Percentiles rank a stretch among this genome's conserved stretches.
These are phyloP conservation scores for Yarrowia sp. DNA, from an alignment of 805 yeast species.

Conservation along the genomic window DNA sequence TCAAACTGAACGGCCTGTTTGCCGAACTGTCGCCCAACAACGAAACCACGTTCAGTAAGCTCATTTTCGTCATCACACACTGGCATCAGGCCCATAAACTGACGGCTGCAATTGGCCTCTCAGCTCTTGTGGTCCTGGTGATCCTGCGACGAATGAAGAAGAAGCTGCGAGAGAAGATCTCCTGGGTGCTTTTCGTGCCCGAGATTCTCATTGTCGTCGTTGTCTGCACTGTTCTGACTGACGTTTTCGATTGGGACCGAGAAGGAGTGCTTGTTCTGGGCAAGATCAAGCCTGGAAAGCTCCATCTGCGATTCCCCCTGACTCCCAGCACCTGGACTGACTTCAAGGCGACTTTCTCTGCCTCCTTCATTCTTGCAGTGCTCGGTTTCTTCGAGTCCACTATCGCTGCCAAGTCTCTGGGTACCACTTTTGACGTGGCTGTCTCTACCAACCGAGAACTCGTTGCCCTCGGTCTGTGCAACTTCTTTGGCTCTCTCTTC, in stretches of 20 bases:
- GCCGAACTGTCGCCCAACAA: slow-evolving; percentile 53
- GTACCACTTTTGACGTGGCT: slow-evolving; percentile 66
- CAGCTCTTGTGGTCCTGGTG: slow-evolving; percentile 58
- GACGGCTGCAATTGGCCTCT: slow-evolving; percentile 67
- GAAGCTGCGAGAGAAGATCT: slow-evolving; percentile 49
- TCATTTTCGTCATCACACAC: slow-evolving; percentile 62
- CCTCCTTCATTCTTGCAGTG: slow-evolving; percentile 79
- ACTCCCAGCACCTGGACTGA: slow-evolving; percentile 55
- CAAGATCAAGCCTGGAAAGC: slow-evolving; percentile 59
- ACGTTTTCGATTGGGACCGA: slow-evolving; percentile 48
- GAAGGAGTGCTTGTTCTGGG: slow-evolving; percentile 75
- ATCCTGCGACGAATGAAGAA: slow-evolving; percentile 55
- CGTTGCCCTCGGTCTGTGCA: slow-evolving; percentile 84
- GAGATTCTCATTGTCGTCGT: slow-evolving; percentile 83
- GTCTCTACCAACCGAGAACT: slow-evolving; percentile 87
- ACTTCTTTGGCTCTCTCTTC: slow-evolving; percentile 63
- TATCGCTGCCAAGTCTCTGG: slow-evolving; percentile 87
- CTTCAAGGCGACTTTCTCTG: slow-evolving; percentile 64
- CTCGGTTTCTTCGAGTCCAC: slow-evolving; percentile 93
- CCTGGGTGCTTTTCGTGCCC: slow-evolving; percentile 71
- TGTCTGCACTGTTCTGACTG: slow-evolving; percentile 62
- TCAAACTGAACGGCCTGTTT: slow-evolving; percentile 65
- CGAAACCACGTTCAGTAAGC: slow-evolving; percentile 75
- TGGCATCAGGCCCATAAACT: slow-evolving; percentile 58
- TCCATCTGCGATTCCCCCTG: slow-evolving; percentile 67